Evolutionary conservation across 2,329 filamentous ascomycete genomes (phyloP), one percentile per base, ranked within the genome.

Genomic region (Exophiala bonariae): DNA sequence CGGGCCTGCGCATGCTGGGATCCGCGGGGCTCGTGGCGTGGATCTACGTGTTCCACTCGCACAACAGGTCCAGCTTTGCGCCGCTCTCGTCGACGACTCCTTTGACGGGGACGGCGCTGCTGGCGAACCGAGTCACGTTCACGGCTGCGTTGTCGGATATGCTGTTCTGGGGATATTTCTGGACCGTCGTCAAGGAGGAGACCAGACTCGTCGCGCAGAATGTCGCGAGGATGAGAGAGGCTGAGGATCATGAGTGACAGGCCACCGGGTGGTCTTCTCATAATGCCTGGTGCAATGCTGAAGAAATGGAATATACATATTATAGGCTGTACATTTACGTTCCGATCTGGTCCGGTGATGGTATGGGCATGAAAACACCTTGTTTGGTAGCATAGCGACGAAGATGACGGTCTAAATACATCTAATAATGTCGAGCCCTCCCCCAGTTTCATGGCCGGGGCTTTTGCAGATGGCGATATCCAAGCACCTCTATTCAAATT

Each of bases 151-250:
- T 59, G 30, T 32, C 47, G 3, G 52, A 59, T 28, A 59, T 59
- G 57, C 35, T 59, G 44, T 59, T 59, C 32, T 59, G 57, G 57
- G 57, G 57, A 2, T 59, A 58, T 36, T 26, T 59, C 41, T 59
- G 56, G 51, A 59, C 57, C 13, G 54, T 55, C 7, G 11, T 59
- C 18, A 57, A 54, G 34, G 56, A 59, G 8, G 57, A 59, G 28
- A 47, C 47, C 13, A 53, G 52, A 19, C 49, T 54, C 8, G 47
- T 59, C 10, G 44, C 46, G 5, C 43, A 39, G 14, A 14, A 41
- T 11, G 22, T 53, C 41, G 49, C 57, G 20, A 47, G 39, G 33
- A 44, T 48, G 37, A 54, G 49, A 30, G 42, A 49, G 22, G 46
- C 33, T 14, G 49, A 54, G 34, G 47, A 56, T 26, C 6, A 26